A percentile compares a stretch with the other conserved stretches of the same genome.
Evolutionary conservation across 2,329 filamentous ascomycete species (phyloP).

Genomic region (Neofusicoccum sp.): DNA sequence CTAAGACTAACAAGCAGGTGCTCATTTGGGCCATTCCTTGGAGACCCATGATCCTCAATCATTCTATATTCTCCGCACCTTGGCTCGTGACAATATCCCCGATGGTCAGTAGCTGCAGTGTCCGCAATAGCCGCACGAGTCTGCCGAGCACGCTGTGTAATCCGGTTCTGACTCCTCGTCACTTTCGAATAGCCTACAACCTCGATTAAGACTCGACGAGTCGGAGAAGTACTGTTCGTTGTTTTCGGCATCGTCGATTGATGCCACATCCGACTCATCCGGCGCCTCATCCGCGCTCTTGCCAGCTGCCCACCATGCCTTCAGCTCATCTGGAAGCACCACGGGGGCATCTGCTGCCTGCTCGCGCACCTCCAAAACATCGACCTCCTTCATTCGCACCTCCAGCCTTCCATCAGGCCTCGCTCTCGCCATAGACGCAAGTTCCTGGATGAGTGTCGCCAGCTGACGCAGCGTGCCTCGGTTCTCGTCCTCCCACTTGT

Average conservation of each 20-base stretch:
- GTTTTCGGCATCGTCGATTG: not conserved
- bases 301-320: not conserved
- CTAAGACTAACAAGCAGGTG: too few relatives aligned
- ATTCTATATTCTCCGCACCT: too few relatives aligned
- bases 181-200: slow-evolving; percentile 24
- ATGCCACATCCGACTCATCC: not conserved
- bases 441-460: slow-evolving; percentile 33
- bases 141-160: slow-evolving; percentile 40
- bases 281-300: not conserved
- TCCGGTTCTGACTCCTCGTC: slow-evolving; percentile 31
- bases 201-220: slow-evolving; percentile 10
- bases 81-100: not conserved
- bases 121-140: slow-evolving; percentile 42
- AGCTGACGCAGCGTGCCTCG: slow-evolving; percentile 32
- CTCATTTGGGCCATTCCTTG: too few relatives aligned
- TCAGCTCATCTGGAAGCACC: slow-evolving; percentile 10
- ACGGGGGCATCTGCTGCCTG: slow-evolving; percentile 27
- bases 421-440: slow-evolving; percentile 32
- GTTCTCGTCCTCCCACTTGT: slow-evolving; percentile 48
- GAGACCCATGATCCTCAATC: too few relatives aligned
- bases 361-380: slow-evolving; percentile 39
- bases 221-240: not conserved
- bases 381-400: slow-evolving; percentile 34
- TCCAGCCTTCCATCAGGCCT: slow-evolving; percentile 33
- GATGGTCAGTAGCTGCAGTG: slow-evolving; percentile 30